A percentile compares a stretch with the other conserved stretches of the same genome.
These are phyloP conservation scores for Trichosporon sp. DNA, from an alignment of 1,284 basidiomycete genomes.

Conservation along the genomic window DNA sequence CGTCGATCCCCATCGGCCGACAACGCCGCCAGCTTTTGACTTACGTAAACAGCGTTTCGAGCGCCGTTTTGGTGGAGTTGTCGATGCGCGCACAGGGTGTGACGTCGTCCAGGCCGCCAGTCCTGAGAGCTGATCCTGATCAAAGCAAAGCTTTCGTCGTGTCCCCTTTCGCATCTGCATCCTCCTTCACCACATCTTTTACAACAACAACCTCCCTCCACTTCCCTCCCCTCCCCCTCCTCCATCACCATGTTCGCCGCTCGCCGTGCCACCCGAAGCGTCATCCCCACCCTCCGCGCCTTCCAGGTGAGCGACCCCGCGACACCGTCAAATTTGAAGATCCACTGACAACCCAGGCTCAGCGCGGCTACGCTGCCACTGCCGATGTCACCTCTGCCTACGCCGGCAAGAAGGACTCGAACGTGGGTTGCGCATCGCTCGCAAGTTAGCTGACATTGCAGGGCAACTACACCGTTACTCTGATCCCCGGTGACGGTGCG, in stretches of 20 bases:
- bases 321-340: not conserved
- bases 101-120: not conserved
- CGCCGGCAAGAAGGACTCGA: constrained; percentile 76
- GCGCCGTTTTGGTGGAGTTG: not conserved
- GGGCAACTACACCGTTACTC: constrained; percentile 76
- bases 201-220: not conserved
- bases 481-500: constrained; percentile 40
- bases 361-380: constrained; percentile 39
- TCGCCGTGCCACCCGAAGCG: not conserved
- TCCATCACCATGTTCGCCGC: constrained; percentile 5
- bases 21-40: not conserved
- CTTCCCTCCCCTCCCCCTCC: not conserved
- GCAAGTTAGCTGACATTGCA: constrained; percentile 41
- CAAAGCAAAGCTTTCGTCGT: constrained; percentile 1
- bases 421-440: constrained; percentile 58
- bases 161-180: constrained; percentile 4
- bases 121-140: not conserved
- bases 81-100: not conserved
- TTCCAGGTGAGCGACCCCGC: not conserved
- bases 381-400: constrained; percentile 65
- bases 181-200: not conserved
- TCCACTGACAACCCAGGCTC: constrained; percentile 27
- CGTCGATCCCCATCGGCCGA: not conserved
- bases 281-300: constrained; percentile 2
- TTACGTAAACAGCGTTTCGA: not conserved